A percentile compares a stretch with the other conserved stretches of the same genome.
Evolutionary conservation across 352 stramenopile genomes (phyloP).

Genomic region (Pythium grandisporangium): DNA sequence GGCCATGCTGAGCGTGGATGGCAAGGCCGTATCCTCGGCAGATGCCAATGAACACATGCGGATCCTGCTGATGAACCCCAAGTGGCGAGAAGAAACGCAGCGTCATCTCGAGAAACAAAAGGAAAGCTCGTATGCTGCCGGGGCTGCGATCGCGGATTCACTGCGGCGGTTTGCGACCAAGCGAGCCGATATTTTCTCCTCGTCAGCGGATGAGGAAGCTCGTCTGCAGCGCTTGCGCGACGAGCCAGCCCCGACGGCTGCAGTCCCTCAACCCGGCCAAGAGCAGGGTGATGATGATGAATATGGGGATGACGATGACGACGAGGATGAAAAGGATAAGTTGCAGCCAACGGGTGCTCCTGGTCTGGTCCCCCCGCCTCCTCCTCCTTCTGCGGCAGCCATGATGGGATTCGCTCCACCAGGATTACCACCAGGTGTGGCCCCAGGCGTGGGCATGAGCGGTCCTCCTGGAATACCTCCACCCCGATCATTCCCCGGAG

Average conservation of each 20-base stretch:
- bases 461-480: too few species aligned
- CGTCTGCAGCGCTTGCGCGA: constrained; percentile 30
- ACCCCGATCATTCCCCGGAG: too few species aligned
- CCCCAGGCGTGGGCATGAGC: neutral
- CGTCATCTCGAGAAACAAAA: constrained; percentile 96
- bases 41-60: constrained; percentile 98
- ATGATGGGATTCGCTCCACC: constrained; percentile 9
- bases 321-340: constrained; percentile 21
- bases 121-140: constrained; percentile 91
- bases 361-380: constrained; percentile 10
- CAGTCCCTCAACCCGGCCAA: constrained; percentile 11
- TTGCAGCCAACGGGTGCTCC: neutral
- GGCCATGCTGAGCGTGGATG: constrained; percentile 65
- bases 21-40: constrained; percentile 81
- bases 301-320: too few species aligned
- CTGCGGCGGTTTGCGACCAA: constrained; percentile 90
- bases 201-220: constrained; percentile 78
- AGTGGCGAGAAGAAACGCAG: constrained; percentile 95
- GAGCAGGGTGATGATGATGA: constrained; percentile 33
- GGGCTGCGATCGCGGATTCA: constrained; percentile 93
- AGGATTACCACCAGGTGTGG: neutral
- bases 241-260: constrained; percentile 19
- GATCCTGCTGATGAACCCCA: constrained; percentile 97
- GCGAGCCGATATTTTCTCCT: constrained; percentile 90
- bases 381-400: neutral